Conservation (phyloP, 164 flowering plant species). For the Vitis amurensis region DNA sequence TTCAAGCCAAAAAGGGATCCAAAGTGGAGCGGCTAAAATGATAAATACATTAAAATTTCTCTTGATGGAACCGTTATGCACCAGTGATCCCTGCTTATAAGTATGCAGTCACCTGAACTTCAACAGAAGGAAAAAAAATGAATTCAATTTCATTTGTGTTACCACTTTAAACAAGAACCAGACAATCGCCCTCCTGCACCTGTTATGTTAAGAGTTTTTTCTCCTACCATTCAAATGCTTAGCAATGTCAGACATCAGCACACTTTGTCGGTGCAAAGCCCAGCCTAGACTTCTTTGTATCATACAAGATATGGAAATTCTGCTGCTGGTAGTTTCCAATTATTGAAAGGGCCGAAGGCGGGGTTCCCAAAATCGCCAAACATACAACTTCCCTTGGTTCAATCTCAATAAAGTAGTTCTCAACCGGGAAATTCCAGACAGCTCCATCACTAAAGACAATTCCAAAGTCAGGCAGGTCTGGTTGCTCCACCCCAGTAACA, state of each 20-base stretch:
- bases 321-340: constrained; percentile 98
- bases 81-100: neutral
- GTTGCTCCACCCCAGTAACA: constrained; percentile 65
- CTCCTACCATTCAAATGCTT: constrained; percentile 1
- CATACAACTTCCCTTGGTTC: constrained; percentile 73
- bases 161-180: constrained; percentile 13
- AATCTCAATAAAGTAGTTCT: constrained; percentile 76
- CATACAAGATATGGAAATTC: constrained; percentile 87
- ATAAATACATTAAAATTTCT: neutral
- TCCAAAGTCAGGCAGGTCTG: constrained; percentile 69
- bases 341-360: constrained; percentile 66
- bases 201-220: constrained; percentile 24
- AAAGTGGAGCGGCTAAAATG: neutral
- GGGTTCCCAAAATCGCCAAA: constrained; percentile 76
- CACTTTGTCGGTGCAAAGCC: constrained; percentile 86
- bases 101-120: neutral
- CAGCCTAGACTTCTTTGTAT: constrained; percentile 78
- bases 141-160: constrained; percentile 24
- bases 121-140: constrained; percentile 9
- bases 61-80: neutral
- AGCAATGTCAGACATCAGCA: constrained; percentile 48
- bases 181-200: constrained; percentile 8
- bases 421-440: constrained; percentile 82
- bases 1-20: neutral
- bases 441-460: constrained; percentile 78